Percentiles rank a stretch among this genome's conserved stretches.
phyloP scores from a whole-genome alignment of 1,284 basidiomycete species.

The Calocybe gambosa region DNA sequence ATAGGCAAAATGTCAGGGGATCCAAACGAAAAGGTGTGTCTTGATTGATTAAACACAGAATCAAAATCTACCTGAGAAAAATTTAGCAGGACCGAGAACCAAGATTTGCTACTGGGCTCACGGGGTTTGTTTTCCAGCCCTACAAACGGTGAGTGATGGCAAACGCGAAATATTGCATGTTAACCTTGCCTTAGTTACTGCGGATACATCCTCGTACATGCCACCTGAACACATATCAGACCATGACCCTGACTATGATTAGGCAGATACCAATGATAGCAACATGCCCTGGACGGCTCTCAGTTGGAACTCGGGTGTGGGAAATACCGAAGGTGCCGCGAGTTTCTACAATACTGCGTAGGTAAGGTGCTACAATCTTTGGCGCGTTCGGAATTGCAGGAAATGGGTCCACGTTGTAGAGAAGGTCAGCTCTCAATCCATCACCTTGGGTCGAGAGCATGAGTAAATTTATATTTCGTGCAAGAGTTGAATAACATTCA shows the following conservation, averaged over 20 bases:
- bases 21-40: conserved; percentile 77
- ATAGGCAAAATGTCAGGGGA: conserved; percentile 89
- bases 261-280: conserved; percentile 69
- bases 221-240: conserved; percentile 41
- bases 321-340: conserved; percentile 80
- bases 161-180: not conserved
- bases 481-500: conserved; percentile 27
- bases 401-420: conserved; percentile 66
- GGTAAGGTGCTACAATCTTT: conserved; percentile 69
- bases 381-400: conserved; percentile 45
- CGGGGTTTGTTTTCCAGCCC: conserved; percentile 90
- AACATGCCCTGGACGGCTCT: conserved; percentile 85
- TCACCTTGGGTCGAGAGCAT: conserved; percentile 45
- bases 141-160: conserved; percentile 22
- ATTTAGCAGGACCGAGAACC: conserved; percentile 5
- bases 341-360: conserved; percentile 60
- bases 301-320: conserved; percentile 86
- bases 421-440: conserved; percentile 77
- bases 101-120: conserved; percentile 27
- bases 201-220: conserved; percentile 92
- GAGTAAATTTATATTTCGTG: not conserved
- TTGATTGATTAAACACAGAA: conserved; percentile 84
- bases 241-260: not conserved
- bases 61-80: conserved; percentile 71
- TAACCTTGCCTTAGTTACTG: conserved; percentile 69